Evolutionary conservation across 148 eudicot genomes (phyloP).

Genomic region (Heliamphora exappendiculata): DNA sequence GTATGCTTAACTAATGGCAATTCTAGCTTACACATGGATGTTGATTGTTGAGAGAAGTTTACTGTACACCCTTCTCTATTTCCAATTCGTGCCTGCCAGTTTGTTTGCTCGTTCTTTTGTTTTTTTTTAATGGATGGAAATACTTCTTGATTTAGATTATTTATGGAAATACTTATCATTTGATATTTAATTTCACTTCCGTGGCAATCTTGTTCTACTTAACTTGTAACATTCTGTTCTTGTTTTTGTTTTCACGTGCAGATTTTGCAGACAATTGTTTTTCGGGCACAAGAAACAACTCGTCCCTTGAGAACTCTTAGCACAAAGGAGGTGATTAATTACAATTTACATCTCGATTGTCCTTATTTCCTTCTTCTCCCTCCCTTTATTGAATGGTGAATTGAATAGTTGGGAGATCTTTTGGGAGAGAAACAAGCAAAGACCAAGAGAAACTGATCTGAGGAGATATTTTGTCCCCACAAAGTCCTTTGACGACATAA

Average conservation of each 20-base stretch:
- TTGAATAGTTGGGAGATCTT: neutral
- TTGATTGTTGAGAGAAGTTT: neutral
- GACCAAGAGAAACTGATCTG: neutral
- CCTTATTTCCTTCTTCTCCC: neutral
- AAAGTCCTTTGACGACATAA: neutral
- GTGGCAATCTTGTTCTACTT: neutral
- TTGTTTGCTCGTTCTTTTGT: neutral
- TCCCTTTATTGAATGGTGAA: neutral
- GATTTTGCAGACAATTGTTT: conserved; percentile 73
- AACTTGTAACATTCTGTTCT: neutral
- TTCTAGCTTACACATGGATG: neutral
- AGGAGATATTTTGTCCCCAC: neutral
- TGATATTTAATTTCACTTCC: neutral
- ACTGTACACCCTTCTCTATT: neutral
- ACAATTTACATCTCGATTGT: neutral
- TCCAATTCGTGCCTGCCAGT: neutral
- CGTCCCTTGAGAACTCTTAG: conserved; percentile 70
- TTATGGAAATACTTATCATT: neutral
- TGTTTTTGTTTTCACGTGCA: conserved; percentile 24
- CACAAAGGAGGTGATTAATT: conserved; percentile 72
- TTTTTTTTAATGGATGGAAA: neutral
- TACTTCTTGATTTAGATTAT: too few relatives aligned
- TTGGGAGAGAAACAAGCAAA: neutral
- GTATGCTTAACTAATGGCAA: neutral
- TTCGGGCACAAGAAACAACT: conserved; percentile 59